These are phyloP conservation scores for Morella rubra DNA, from an alignment of 306 rosid species.

Conservation along the genomic window DNA sequence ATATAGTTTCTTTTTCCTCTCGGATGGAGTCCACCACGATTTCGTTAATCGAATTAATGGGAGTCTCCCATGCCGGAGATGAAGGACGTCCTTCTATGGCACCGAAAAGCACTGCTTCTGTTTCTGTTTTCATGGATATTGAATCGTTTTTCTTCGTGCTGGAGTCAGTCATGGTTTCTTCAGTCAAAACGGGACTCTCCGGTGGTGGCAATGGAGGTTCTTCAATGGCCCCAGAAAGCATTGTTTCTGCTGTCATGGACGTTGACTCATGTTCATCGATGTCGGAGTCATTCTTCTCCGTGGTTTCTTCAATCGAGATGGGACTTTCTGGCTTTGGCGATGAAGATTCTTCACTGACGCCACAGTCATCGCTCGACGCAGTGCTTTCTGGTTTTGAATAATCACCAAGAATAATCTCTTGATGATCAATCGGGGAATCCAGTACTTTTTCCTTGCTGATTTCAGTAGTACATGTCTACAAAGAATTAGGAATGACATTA, in stretches of 20 bases:
- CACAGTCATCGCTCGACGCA: slow-evolving; percentile 25
- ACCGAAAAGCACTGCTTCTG: no score
- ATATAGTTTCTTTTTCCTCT: slow-evolving; percentile 13
- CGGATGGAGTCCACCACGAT: no score
- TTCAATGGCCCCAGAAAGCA: no score
- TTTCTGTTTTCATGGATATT: no score
- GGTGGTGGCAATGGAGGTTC: no score
- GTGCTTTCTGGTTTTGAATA: slow-evolving; percentile 38
- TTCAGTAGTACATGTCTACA: slow-evolving; percentile 21
- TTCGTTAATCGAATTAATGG: no score
- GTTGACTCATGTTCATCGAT: slow-evolving; percentile 1
- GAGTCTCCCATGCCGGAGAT: no score
- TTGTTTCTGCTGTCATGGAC: no score
- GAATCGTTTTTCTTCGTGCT: no score
- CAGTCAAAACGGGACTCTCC: no score
- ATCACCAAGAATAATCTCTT: slow-evolving; percentile 38
- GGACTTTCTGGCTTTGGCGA: slow-evolving; percentile 1
- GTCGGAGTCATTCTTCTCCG: slow-evolving; percentile 23
- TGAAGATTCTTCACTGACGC: not conserved
- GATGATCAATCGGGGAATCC: slow-evolving; percentile 18
- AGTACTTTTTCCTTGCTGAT: not conserved
- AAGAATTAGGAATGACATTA: slow-evolving; percentile 1
- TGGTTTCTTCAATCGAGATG: slow-evolving; percentile 9
- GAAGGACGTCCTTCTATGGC: no score
- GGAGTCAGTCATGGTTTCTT: no score